A percentile compares a stretch with the other conserved stretches of the same genome.
Conservation (phyloP, 352 stramenopile genomes). For the Halophytophthora polymorphica region DNA sequence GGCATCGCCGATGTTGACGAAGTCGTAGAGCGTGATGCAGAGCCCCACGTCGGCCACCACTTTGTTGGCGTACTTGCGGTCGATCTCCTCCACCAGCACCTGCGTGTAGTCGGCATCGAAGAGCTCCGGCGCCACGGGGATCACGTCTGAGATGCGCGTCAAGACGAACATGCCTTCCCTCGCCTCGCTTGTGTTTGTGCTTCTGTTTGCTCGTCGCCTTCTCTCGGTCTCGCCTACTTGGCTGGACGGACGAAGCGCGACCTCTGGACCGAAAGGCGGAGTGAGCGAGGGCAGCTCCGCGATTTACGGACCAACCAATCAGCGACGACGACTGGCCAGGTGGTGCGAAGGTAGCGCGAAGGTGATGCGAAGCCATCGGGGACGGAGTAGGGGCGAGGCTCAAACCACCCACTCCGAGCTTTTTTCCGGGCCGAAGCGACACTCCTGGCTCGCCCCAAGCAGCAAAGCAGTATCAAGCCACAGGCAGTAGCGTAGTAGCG, state of each 20-base stretch:
- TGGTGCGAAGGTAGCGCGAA: not conserved
- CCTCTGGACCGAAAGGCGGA: no score
- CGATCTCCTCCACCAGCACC: slow-evolving; percentile 86
- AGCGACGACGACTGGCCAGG: not conserved
- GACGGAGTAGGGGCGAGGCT: no score
- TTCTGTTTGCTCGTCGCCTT: no score
- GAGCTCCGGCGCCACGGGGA: slow-evolving; percentile 74
- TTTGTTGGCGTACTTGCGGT: slow-evolving; percentile 91
- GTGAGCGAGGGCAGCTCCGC: not conserved
- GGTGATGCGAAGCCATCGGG: no score
- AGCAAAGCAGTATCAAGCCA: no score
- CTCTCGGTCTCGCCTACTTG: no score
- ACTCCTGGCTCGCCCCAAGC: no score
- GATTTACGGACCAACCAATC: not conserved
- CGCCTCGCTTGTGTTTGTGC: not conserved
- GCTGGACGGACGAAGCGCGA: slow-evolving; percentile 8
- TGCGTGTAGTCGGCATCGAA: slow-evolving; percentile 83
- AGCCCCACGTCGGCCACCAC: slow-evolving; percentile 85
- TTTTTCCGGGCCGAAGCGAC: no score
- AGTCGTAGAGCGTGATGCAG: slow-evolving; percentile 88
- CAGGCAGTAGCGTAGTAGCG: no score
- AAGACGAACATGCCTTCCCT: slow-evolving; percentile 70
- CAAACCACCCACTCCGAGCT: no score
- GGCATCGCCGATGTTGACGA: slow-evolving; percentile 83
- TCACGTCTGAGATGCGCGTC: slow-evolving; percentile 83